These are phyloP conservation scores for Microsporum audouinii DNA, from an alignment of 2,329 filamentous ascomycete species.

Conservation along the genomic window DNA sequence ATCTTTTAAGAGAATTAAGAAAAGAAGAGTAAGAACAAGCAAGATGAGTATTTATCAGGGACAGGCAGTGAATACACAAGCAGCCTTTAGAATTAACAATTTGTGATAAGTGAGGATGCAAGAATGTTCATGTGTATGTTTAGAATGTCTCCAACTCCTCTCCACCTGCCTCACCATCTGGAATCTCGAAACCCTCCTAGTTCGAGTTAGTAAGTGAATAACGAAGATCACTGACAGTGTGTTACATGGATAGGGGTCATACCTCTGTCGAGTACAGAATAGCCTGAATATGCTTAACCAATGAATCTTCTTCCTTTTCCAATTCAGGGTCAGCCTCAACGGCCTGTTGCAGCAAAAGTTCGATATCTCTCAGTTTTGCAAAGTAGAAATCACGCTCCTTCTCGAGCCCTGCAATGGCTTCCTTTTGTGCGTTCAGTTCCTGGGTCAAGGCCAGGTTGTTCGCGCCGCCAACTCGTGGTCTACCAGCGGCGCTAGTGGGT, in stretches of 20 bases:
- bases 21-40: background rate
- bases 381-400: slow-evolving; percentile 98
- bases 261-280: slow-evolving; percentile 95
- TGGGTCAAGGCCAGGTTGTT: slow-evolving; percentile 62
- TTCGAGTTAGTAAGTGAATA: background rate
- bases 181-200: slow-evolving; percentile 64
- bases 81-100: background rate
- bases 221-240: background rate
- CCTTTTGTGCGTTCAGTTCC: slow-evolving; percentile 82
- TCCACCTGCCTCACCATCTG: slow-evolving; percentile 54
- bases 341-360: slow-evolving; percentile 83
- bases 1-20: background rate
- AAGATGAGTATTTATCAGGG: background rate
- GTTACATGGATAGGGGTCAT: slow-evolving; percentile 13
- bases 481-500: slow-evolving; percentile 42
- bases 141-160: slow-evolving; percentile 34
- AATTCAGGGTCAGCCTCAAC: slow-evolving; percentile 86
- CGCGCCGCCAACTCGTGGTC: slow-evolving; percentile 39
- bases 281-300: slow-evolving; percentile 90
- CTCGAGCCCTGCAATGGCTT: slow-evolving; percentile 89
- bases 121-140: slow-evolving; percentile 3
- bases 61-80: background rate
- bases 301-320: slow-evolving; percentile 82
- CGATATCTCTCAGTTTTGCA: slow-evolving; percentile 94
- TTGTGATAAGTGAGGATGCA: background rate